These are phyloP conservation scores for Candida namnaoensis DNA, from an alignment of 805 yeast genomes.

Conservation along the genomic window DNA sequence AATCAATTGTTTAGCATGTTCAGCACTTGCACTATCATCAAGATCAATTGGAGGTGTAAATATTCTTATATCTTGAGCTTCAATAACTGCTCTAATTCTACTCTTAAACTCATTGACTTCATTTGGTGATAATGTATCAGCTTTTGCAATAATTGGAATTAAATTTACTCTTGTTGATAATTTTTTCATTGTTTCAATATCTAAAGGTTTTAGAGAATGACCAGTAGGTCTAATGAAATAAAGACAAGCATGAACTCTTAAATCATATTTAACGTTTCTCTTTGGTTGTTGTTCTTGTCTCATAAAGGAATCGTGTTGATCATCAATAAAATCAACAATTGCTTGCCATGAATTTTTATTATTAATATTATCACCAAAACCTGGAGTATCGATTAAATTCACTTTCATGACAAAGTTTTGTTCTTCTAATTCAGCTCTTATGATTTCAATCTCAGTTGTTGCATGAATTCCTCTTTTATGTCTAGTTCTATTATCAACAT, in stretches of 20 bases:
- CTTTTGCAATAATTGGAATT: constrained; percentile 82
- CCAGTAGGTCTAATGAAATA: constrained; percentile 91
- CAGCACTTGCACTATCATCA: constrained; percentile 68
- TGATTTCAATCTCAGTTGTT: constrained; percentile 73
- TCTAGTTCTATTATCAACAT: constrained; percentile 29
- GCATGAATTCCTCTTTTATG: constrained; percentile 52
- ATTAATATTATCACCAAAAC: constrained; percentile 86
- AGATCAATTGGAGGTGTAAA: constrained; percentile 78
- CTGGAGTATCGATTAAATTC: constrained; percentile 87
- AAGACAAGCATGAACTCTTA: constrained; percentile 84
- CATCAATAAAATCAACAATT: constrained; percentile 80
- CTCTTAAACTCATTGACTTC: constrained; percentile 65
- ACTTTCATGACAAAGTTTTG: constrained; percentile 70
- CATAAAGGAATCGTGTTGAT: constrained; percentile 83
- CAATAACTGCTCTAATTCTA: constrained; percentile 75
- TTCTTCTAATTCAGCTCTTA: constrained; percentile 77
- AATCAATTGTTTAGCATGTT: constrained; percentile 71
- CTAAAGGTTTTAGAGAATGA: constrained; percentile 79
- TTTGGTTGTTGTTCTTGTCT: constrained; percentile 90
- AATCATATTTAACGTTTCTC: constrained; percentile 58
- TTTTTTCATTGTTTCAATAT: constrained; percentile 82
- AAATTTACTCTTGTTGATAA: constrained; percentile 73
- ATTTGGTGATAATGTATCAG: constrained; percentile 72
- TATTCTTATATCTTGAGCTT: constrained; percentile 74
- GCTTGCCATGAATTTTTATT: constrained; percentile 84